Percentiles rank a stretch among this genome's conserved stretches.
These are phyloP conservation scores for Paramecium tetraurelia DNA, from an alignment of 73 alveolate species.

Conservation along the genomic window DNA sequence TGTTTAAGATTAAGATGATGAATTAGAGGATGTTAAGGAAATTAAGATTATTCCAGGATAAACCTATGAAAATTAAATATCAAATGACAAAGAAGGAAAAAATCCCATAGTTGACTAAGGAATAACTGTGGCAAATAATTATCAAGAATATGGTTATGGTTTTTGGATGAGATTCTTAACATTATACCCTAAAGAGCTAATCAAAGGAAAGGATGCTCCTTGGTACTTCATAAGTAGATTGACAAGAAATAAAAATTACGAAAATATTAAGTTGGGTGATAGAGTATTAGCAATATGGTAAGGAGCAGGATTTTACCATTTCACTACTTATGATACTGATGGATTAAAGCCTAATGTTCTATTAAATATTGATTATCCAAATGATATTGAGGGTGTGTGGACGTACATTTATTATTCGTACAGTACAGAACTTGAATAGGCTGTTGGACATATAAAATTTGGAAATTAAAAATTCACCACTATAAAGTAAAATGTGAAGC, in stretches of 20 bases:
- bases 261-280: conserved; percentile 30
- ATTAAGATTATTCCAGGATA: background rate
- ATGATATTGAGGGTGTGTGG: conserved; percentile 55
- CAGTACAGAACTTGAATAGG: background rate
- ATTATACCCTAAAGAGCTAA: background rate
- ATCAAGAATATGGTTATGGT: conserved; percentile 49
- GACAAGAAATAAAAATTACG: conserved; percentile 4
- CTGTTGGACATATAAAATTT: background rate
- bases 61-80: background rate
- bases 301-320: conserved; percentile 52
- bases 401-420: conserved; percentile 45
- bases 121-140: background rate
- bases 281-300: conserved; percentile 29
- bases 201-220: background rate
- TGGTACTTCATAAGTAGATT: conserved; percentile 21
- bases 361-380: conserved; percentile 29
- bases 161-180: conserved; percentile 35
- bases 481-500: background rate
- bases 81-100: background rate
- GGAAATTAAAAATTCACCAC: background rate
- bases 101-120: background rate
- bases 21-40: background rate
- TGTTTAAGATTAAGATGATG: background rate
- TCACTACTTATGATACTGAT: background rate
- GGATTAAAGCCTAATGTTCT: background rate